A percentile compares a stretch with the other conserved stretches of the same genome.
Evolutionary conservation across 495 filamentous ascomycete species (phyloP).

Genomic region (Evernia prunastri): DNA sequence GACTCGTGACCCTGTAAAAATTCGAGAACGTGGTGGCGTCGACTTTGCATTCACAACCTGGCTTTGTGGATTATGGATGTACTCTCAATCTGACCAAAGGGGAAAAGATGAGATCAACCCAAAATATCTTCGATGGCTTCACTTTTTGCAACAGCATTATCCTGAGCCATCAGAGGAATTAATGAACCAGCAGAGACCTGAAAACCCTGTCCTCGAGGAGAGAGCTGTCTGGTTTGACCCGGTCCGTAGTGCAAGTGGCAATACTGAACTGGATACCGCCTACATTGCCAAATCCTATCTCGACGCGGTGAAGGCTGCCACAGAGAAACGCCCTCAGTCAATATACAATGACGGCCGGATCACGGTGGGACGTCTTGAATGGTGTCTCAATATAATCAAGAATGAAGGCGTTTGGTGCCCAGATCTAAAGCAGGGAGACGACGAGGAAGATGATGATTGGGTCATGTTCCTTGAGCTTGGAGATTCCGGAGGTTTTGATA

Average conservation of each 20-base stretch:
- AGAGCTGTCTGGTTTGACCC: constrained; percentile 13
- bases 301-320: constrained; percentile 12
- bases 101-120: background rate
- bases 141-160: constrained; percentile 3
- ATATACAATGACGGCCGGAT: constrained; percentile 20
- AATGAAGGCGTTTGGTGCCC: constrained; percentile 25
- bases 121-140: constrained; percentile 11
- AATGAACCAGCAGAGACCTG: background rate
- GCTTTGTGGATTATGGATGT: constrained; percentile 22
- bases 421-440: constrained; percentile 25
- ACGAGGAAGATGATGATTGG: constrained; percentile 29
- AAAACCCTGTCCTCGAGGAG: background rate
- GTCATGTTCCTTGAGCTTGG: constrained; percentile 22
- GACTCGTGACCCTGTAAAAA: constrained; percentile 22
- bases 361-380: constrained; percentile 13
- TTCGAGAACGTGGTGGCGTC: constrained; percentile 20
- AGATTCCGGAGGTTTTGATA: background rate
- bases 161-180: background rate
- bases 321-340: constrained; percentile 20
- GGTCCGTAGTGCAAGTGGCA: constrained; percentile 11
- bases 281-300: constrained; percentile 19
- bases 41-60: constrained; percentile 27
- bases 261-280: constrained; percentile 1
- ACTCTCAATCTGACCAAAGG: background rate
- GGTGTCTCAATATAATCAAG: constrained; percentile 23